Conservation (phyloP, 345 rosid genomes). For the Litchi chinensis region DNA sequence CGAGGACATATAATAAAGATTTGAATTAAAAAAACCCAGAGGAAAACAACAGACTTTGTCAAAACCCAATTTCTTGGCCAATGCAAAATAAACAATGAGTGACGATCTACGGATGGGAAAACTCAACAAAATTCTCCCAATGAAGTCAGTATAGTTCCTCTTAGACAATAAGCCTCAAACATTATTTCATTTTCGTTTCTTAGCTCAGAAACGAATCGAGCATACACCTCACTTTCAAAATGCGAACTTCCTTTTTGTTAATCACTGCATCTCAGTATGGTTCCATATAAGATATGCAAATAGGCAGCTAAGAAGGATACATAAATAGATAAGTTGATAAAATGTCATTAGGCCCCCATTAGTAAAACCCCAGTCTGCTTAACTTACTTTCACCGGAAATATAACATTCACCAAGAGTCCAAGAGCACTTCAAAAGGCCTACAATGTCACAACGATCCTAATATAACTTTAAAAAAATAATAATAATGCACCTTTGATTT, state of each 20-base stretch:
- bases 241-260: background rate
- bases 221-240: background rate
- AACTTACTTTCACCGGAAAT: background rate
- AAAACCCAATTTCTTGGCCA: background rate
- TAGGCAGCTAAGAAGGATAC: background rate
- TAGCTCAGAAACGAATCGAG: background rate
- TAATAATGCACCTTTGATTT: slow-evolving; percentile 65
- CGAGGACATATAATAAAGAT: background rate
- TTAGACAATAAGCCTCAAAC: background rate
- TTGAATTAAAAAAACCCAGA: background rate
- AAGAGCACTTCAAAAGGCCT: background rate
- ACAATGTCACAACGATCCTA: slow-evolving; percentile 8
- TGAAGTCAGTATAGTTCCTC: background rate
- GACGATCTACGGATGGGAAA: background rate
- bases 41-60: background rate
- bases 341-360: background rate
- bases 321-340: background rate
- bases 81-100: background rate
- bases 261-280: background rate
- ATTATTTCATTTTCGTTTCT: no score
- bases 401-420: no score
- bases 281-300: background rate
- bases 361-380: background rate
- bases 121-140: background rate
- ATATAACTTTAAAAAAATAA: background rate